These are phyloP conservation scores for Naganishia onofrii DNA, from an alignment of 768 basidiomycete species.

Conservation along the genomic window DNA sequence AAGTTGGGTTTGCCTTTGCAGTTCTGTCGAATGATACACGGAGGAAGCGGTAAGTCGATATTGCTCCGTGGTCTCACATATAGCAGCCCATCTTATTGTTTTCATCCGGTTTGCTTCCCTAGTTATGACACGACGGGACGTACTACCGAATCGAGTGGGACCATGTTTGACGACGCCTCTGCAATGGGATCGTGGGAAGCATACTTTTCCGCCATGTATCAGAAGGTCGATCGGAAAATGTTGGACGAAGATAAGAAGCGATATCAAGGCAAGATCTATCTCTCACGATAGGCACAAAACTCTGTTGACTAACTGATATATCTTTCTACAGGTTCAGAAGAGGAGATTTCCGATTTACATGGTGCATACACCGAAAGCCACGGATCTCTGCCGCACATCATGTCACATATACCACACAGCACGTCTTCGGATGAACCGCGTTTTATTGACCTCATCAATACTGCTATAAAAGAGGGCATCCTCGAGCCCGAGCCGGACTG, in stretches of 20 bases:
- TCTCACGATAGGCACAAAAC: background rate
- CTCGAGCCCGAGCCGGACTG: conserved; percentile 60
- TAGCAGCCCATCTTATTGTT: too few relatives aligned
- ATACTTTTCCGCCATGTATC: conserved; percentile 88
- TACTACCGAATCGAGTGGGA: conserved; percentile 65
- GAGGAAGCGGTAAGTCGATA: conserved; percentile 56
- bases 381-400: conserved; percentile 77
- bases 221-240: conserved; percentile 76
- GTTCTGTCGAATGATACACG: conserved; percentile 76
- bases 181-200: conserved; percentile 90
- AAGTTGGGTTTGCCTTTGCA: conserved; percentile 86
- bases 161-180: conserved; percentile 57
- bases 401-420: conserved; percentile 82
- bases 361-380: conserved; percentile 66
- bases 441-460: conserved; percentile 67
- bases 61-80: too few relatives aligned
- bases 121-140: conserved; percentile 79
- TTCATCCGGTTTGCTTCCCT: background rate
- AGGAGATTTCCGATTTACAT: conserved; percentile 78
- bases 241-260: conserved; percentile 89
- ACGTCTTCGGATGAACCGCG: conserved; percentile 79
- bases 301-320: background rate
- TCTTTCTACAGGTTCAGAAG: conserved; percentile 66
- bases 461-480: conserved; percentile 63
- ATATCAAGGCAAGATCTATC: conserved; percentile 71